Conservation (phyloP, 257 asterid genomes). For the Scutellaria barbata region DNA sequence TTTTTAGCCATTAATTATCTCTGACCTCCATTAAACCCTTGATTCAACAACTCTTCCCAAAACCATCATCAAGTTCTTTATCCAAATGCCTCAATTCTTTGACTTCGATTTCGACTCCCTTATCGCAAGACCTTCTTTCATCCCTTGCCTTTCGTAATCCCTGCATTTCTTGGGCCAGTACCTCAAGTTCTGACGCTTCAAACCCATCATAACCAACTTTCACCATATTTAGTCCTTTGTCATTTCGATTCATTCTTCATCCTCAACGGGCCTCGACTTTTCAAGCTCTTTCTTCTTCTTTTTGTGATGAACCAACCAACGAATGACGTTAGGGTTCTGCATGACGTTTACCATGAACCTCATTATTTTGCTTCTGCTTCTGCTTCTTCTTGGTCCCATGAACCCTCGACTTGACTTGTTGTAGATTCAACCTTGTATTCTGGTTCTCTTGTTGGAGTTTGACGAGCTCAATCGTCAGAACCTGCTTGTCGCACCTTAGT, state of each 20-base stretch:
- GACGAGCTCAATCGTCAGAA: slow-evolving; percentile 54
- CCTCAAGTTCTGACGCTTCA: too few relatives aligned
- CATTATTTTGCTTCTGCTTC: slow-evolving; percentile 77
- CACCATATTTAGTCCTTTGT: slow-evolving; percentile 5
- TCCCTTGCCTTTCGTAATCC: too few relatives aligned
- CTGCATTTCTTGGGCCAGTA: too few relatives aligned
- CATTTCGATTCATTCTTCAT: slow-evolving; percentile 38
- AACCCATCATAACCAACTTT: slow-evolving; percentile 49
- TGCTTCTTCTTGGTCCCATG: slow-evolving; percentile 66
- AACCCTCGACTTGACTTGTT: slow-evolving; percentile 53
- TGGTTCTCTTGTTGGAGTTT: slow-evolving; percentile 65
- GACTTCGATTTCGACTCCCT: slow-evolving; percentile 41
- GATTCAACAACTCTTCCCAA: slow-evolving; percentile 67
- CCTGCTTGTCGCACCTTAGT: slow-evolving; percentile 60
- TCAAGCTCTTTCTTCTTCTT: slow-evolving; percentile 46
- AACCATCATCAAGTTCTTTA: slow-evolving; percentile 63
- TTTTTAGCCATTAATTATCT: not conserved
- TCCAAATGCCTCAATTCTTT: slow-evolving; percentile 23
- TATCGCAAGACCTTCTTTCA: not conserved
- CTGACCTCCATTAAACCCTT: slow-evolving; percentile 45
- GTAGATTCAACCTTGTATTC: slow-evolving; percentile 43
- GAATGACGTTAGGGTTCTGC: slow-evolving; percentile 65
- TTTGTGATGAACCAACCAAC: slow-evolving; percentile 51
- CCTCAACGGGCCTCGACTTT: slow-evolving; percentile 54
- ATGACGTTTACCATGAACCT: slow-evolving; percentile 68